Conservation (phyloP, 2,329 filamentous ascomycete species). For the Exophiala lecanii-corni region DNA sequence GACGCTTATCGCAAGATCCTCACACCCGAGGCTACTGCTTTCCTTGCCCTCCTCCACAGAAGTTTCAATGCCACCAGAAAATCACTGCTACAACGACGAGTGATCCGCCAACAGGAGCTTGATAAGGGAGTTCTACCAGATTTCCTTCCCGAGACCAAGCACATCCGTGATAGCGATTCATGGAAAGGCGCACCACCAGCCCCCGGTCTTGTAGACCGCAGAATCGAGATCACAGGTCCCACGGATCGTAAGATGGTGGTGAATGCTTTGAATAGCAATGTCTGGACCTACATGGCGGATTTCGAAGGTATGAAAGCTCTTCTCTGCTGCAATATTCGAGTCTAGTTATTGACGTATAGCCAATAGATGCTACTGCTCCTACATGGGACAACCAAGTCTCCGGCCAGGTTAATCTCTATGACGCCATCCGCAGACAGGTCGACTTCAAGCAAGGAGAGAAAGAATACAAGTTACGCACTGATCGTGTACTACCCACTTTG, state of each 20-base stretch:
- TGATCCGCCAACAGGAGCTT: constrained; percentile 83
- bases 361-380: constrained; percentile 80
- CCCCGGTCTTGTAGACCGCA: constrained; percentile 84
- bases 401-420: constrained; percentile 95
- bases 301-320: constrained; percentile 70
- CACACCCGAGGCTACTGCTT: constrained; percentile 81
- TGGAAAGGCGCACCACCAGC: constrained; percentile 92
- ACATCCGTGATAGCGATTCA: constrained; percentile 87
- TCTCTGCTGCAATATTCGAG: background rate
- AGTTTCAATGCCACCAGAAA: constrained; percentile 91
- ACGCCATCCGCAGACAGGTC: constrained; percentile 86
- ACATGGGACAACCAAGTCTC: constrained; percentile 99
- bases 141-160: constrained; percentile 91
- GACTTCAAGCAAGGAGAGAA: constrained; percentile 95
- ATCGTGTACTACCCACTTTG: constrained; percentile 79
- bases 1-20: constrained; percentile 84
- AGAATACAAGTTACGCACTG: constrained; percentile 94
- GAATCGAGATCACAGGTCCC: constrained; percentile 94
- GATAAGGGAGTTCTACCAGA: constrained; percentile 85
- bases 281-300: constrained; percentile 99
- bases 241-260: constrained; percentile 99
- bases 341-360: constrained; percentile 6
- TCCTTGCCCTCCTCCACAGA: constrained; percentile 89
- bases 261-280: constrained; percentile 90
- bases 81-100: constrained; percentile 78